Conservation (phyloP, 2,329 filamentous ascomycete genomes). For the Venturiaceae sp. region DNA sequence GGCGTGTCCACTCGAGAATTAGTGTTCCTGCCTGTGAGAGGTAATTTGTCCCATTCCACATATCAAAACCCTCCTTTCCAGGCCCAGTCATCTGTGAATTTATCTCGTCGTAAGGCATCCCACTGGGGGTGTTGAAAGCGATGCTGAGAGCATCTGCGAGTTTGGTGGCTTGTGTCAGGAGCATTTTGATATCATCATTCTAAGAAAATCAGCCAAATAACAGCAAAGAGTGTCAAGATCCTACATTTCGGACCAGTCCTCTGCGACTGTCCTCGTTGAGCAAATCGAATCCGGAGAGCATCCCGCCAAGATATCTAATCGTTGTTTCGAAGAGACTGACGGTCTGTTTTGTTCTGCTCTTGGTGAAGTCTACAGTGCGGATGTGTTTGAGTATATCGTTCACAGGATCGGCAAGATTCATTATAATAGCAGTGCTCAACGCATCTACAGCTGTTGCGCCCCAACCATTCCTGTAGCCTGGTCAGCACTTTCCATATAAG, state of each 20-base stretch:
- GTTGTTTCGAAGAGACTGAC: constrained; percentile 85
- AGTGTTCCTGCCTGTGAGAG: constrained; percentile 70
- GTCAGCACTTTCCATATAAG: too few species aligned
- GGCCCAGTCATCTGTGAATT: constrained; percentile 21
- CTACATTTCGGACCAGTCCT: constrained; percentile 41
- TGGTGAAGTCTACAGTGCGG: constrained; percentile 44
- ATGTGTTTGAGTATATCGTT: constrained; percentile 63
- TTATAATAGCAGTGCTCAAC: constrained; percentile 68
- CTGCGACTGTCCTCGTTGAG: constrained; percentile 50
- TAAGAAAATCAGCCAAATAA: constrained; percentile 12
- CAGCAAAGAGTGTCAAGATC: too few species aligned
- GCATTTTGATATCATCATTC: constrained; percentile 37
- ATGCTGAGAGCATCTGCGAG: constrained; percentile 67
- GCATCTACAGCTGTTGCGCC: constrained; percentile 75
- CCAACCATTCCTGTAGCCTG: constrained; percentile 62
- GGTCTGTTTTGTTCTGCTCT: constrained; percentile 35
- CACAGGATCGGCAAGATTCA: constrained; percentile 59
- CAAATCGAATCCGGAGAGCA: constrained; percentile 65
- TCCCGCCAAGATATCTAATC: constrained; percentile 75
- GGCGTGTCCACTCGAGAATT: constrained; percentile 72
- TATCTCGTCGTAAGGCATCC: constrained; percentile 63
- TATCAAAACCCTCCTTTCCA: constrained; percentile 45
- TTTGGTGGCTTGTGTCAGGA: constrained; percentile 57
- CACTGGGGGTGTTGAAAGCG: constrained; percentile 66
- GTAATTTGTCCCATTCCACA: constrained; percentile 58